These are phyloP conservation scores for Lojkania enalia DNA, from an alignment of 2,329 filamentous ascomycete genomes.

Conservation along the genomic window DNA sequence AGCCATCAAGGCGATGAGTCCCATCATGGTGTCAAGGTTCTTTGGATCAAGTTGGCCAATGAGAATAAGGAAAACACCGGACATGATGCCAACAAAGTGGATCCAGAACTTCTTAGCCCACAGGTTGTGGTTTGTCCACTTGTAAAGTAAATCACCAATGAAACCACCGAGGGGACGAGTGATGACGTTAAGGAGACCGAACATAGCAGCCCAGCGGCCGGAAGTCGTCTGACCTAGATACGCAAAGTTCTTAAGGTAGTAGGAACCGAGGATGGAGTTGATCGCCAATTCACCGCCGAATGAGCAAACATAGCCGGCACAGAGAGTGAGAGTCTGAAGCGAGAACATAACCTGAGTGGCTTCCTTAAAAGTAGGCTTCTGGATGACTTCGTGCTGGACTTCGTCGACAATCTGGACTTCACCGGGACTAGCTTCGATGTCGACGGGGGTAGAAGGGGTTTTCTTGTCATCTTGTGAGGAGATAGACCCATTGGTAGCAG, in stretches of 20 bases:
- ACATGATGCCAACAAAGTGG: slow-evolving; percentile 58
- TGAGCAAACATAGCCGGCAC: slow-evolving; percentile 61
- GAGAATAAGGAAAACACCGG: slow-evolving; percentile 63
- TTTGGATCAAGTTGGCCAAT: slow-evolving; percentile 68
- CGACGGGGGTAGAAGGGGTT: slow-evolving; percentile 18
- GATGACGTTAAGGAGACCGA: slow-evolving; percentile 72
- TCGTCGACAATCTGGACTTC: slow-evolving; percentile 59
- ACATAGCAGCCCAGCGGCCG: slow-evolving; percentile 70
- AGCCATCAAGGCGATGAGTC: slow-evolving; percentile 74
- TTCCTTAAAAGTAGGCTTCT: slow-evolving; percentile 64
- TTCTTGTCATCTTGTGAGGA: slow-evolving; percentile 47
- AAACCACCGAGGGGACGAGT: slow-evolving; percentile 69
- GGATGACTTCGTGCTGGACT: slow-evolving; percentile 62
- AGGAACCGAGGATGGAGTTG: slow-evolving; percentile 63
- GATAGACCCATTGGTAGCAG: slow-evolving; percentile 35
- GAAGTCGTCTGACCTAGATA: slow-evolving; percentile 58
- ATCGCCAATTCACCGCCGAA: slow-evolving; percentile 65
- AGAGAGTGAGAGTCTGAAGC: slow-evolving; percentile 57
- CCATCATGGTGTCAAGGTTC: slow-evolving; percentile 68
- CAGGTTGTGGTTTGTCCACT: slow-evolving; percentile 51
- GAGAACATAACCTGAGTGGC: slow-evolving; percentile 65
- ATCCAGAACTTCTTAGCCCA: slow-evolving; percentile 69
- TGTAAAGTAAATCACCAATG: slow-evolving; percentile 60
- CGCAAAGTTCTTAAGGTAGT: slow-evolving; percentile 62
- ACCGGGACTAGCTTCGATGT: slow-evolving; percentile 54